A percentile compares a stretch with the other conserved stretches of the same genome.
phyloP scores from a whole-genome alignment of 768 basidiomycete genomes.

The Russula emetica region DNA sequence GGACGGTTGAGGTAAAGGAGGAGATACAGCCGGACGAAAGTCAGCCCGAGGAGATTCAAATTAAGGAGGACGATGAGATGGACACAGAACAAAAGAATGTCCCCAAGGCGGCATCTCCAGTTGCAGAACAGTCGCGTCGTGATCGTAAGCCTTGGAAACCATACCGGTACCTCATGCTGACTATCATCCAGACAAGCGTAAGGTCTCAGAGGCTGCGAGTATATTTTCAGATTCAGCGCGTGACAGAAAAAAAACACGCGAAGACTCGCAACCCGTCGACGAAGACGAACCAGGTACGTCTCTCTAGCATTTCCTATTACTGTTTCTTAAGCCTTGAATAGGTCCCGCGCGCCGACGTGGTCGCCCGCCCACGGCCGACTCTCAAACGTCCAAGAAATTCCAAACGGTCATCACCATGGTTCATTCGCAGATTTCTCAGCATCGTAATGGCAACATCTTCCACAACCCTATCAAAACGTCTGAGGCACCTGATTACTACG shows the following conservation, averaged over 20 bases:
- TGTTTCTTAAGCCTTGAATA: slow-evolving; percentile 4
- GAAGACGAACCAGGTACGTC: slow-evolving; percentile 51
- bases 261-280: slow-evolving; percentile 62
- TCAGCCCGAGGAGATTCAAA: neutral
- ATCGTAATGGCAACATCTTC: slow-evolving; percentile 86
- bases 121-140: slow-evolving; percentile 18
- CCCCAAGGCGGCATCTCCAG: slow-evolving; percentile 2
- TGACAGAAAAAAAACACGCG: slow-evolving; percentile 56
- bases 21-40: neutral
- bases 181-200: slow-evolving; percentile 55
- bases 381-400: slow-evolving; percentile 57
- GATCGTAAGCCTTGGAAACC: slow-evolving; percentile 23
- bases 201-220: slow-evolving; percentile 52
- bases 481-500: slow-evolving; percentile 88
- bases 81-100: slow-evolving; percentile 16
- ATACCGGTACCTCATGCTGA: neutral
- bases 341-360: slow-evolving; percentile 29
- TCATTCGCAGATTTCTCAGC: slow-evolving; percentile 76
- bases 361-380: slow-evolving; percentile 28
- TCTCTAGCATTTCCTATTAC: neutral
- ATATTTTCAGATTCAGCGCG: slow-evolving; percentile 41
- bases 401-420: slow-evolving; percentile 79
- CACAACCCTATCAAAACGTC: slow-evolving; percentile 83
- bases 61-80: slow-evolving; percentile 1
- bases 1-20: slow-evolving; percentile 1